A percentile compares a stretch with the other conserved stretches of the same genome.
phyloP scores from a whole-genome alignment of 495 filamentous ascomycete species.

The Penicillium ochrochloron region DNA sequence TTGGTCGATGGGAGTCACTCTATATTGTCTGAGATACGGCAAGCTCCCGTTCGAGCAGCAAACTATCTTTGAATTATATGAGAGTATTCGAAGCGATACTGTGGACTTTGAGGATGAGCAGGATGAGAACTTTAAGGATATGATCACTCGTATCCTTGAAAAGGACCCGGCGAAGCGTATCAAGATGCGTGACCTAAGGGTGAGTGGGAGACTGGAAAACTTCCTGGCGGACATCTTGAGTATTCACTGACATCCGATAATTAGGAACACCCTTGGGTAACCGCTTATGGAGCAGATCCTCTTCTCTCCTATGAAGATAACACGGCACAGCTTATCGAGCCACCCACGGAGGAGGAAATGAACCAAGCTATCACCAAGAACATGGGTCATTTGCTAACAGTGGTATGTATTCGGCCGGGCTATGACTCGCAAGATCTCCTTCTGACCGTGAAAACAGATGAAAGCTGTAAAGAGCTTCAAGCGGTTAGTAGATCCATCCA shows the following conservation, averaged over 20 bases:
- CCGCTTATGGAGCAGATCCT: constrained; percentile 76
- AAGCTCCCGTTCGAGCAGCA: constrained; percentile 79
- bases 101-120: constrained; percentile 49
- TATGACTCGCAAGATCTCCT: neutral
- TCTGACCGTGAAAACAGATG: constrained; percentile 59
- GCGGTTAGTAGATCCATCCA: constrained; percentile 51
- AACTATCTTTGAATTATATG: constrained; percentile 83
- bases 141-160: constrained; percentile 70
- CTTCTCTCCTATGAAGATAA: constrained; percentile 85
- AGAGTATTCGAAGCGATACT: constrained; percentile 76
- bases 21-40: constrained; percentile 93
- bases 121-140: constrained; percentile 65
- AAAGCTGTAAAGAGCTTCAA: constrained; percentile 93
- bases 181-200: constrained; percentile 77
- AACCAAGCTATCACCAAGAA: constrained; percentile 88
- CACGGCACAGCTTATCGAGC: constrained; percentile 74
- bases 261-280: constrained; percentile 95
- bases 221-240: neutral
- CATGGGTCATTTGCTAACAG: constrained; percentile 78
- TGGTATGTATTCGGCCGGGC: constrained; percentile 60
- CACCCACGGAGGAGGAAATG: constrained; percentile 86
- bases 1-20: constrained; percentile 97
- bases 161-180: constrained; percentile 82
- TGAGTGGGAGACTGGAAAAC: constrained; percentile 45
- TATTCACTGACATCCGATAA: constrained; percentile 15